Evolutionary conservation across 2,329 filamentous ascomycete genomes (phyloP), one percentile per base, ranked within the genome.

Genomic region (Cercospora berteroae): DNA sequence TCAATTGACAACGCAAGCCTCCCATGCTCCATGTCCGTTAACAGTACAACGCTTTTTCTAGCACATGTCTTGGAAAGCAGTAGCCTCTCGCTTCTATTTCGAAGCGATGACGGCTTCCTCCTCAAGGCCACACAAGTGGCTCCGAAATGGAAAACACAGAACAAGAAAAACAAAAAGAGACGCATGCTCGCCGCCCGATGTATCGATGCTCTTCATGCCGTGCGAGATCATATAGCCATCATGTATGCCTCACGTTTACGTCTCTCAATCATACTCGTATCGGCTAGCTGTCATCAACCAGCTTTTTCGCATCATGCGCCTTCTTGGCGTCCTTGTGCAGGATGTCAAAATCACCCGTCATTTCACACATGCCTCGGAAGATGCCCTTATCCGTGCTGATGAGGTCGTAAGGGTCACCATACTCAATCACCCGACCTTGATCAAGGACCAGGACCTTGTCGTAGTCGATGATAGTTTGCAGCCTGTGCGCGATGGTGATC

Each of bases 401-500:
- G 61, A 99, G 82, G 72, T 92, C 89, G 82, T 90, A 93, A 0
- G 95, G 95, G 75, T 96, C 90, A n/a, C 89, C 95, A 77, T 88
- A 99, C 80, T 99, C 94, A 5, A 95, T 86, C 20, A 98, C 90
- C 67, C 87, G 81, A 9, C 95, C 95, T 78, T 94, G 92, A 76
- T 99, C 95, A 4, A 99, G 84, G 12, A 99, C 94, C 16, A 99
- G 83, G 13, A 99, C 94, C 83, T 96, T 97, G 81, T 99, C 95
- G 76, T 98, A 99, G 78, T 99, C 95, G 29, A 95, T 94, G 79
- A 99, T 98, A 0, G 95, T 99, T 77, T 97, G 93, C 71, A 99
- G 84, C 18, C 95, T 88, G 80, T 99, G 95, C 0, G 95, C 95
- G 75, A 99, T 98, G 0, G 95, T 98, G 77, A 98, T 92, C 68